Evolutionary conservation across 768 basidiomycete genomes (phyloP), one percentile per base, ranked within the genome.

Genomic region (Calocybe indica): DNA sequence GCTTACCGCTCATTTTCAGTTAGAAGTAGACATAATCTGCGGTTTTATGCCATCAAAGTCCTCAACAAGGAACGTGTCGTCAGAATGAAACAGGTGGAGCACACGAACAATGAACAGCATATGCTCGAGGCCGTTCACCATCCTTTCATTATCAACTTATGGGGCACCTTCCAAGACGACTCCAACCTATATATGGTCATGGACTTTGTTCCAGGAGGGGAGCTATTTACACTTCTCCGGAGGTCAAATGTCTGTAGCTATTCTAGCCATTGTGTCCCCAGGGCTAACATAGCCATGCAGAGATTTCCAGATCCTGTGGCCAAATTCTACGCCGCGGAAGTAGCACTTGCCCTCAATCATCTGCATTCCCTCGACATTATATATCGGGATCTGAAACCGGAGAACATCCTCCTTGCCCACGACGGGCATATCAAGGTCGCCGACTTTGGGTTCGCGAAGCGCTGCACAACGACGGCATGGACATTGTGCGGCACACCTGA

Each of bases 361-460:
- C 71, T 98, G 2, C 96, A 98, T 58, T 68, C 70, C 10, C 76
- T 83, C 14, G 80, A 94, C 57, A 93, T 98, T 63, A 88, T 98
- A 51, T 98, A 98, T 65, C 90, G 95, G 12, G 95, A 98, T 66
- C 79, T 98, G 40, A 98, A 99, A 65, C 96, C 96, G 1, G 96
- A 99, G 62, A 97, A 97, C 61, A 88, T 97, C 41, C 76, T 97
- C 30, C 79, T 97, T 44, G 91, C 88, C 52, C 76, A 82, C n/a
- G 93, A 96, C 60, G 94, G 94, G 0, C 93, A 97, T 64, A 92
- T 97, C 68, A 96, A 95, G 67, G 85, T 97, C 32, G 92, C 93
- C 11, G 94, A 97, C 62, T 97, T 97, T 57, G 94, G 94, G 10
- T 96, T 97, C 60, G 93, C 96, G 5, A 98, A 98, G 62, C 70